Evolutionary conservation across 257 asterid genomes (phyloP), one percentile per base, ranked within the genome.

Genomic region (Penstemon newberryi): DNA sequence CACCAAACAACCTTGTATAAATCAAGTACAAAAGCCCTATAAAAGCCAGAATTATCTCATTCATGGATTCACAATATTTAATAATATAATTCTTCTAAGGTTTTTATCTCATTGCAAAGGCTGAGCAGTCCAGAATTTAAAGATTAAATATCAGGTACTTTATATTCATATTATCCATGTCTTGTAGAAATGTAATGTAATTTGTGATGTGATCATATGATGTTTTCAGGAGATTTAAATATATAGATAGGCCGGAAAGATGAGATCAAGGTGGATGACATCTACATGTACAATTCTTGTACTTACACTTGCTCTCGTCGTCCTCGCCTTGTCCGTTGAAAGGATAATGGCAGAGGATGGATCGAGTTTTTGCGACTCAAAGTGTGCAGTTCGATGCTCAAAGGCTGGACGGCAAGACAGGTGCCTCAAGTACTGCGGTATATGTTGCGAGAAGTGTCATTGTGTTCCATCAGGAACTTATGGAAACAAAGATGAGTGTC

Each of bases 401-500:
- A 77, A 79, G 70, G 85, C 84, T 6, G 87, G 82, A 46, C 64
- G 78, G 5, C 38, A 52, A 6, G 82, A 81, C 47, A 81, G 83
- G 19, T 82, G 87, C 68, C 62, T 84, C 39, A 71, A 79, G 66
- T 84, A 79, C 8, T 84, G 85, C 6, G 85, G 81, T 8, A 79
- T 84, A 51, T 84, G 89, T 7, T 84, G 85, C 41, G 69, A 43
- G 6, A 68, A 70, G 7, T 82, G 89, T 43, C 41, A 65, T 5
- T 83, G 89, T 6, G 84, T 84, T 3, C 84, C 86, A 0, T 81
- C 86, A 0, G 86, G 85, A 7, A 84, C 90, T 15, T 76, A 52
- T 4, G 85, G 91, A 3, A 72, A 85, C 39, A 82, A 82, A 58
- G 82, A 75, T 3, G 85, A 85, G 63, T 82, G 86, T 19, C 83